Conservation (phyloP, 768 basidiomycete genomes). For the Xerocomus spinulosus region DNA sequence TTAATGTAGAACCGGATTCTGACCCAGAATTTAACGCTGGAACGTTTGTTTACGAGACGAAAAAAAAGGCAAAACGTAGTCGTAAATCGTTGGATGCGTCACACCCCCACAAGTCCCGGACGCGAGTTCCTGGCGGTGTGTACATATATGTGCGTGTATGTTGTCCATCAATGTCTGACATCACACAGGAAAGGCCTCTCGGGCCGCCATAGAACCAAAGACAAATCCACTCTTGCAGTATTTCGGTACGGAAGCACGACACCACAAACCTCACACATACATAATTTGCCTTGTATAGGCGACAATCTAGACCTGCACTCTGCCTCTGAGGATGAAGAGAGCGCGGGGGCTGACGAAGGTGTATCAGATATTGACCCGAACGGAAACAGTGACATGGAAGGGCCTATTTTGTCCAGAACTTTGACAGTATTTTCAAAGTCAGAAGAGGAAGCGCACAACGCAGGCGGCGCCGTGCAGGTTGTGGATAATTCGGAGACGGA, state of each 20-base stretch:
- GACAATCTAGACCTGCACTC: slow-evolving; percentile 48
- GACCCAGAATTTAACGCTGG: slow-evolving; percentile 34
- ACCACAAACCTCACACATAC: not conserved
- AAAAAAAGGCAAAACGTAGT: slow-evolving; percentile 16
- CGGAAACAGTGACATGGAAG: slow-evolving; percentile 23
- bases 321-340: slow-evolving; percentile 41
- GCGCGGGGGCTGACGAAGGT: slow-evolving; percentile 17
- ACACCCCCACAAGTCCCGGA: slow-evolving; percentile 13
- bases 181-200: slow-evolving; percentile 1
- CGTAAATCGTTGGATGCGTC: slow-evolving; percentile 14
- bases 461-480: not conserved
- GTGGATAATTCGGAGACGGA: slow-evolving; percentile 32
- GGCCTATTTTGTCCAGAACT: slow-evolving; percentile 23
- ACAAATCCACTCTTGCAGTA: slow-evolving; percentile 45
- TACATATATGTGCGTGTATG: not conserved
- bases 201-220: slow-evolving; percentile 3
- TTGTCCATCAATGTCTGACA: not conserved
- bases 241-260: slow-evolving; percentile 37
- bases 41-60: slow-evolving; percentile 27
- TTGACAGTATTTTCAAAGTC: slow-evolving; percentile 9
- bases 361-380: slow-evolving; percentile 15
- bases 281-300: slow-evolving; percentile 21
- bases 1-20: slow-evolving; percentile 26
- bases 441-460: slow-evolving; percentile 2
- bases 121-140: slow-evolving; percentile 13